Conservation (phyloP, 352 stramenopile genomes). For the Globisporangium ultimum region DNA sequence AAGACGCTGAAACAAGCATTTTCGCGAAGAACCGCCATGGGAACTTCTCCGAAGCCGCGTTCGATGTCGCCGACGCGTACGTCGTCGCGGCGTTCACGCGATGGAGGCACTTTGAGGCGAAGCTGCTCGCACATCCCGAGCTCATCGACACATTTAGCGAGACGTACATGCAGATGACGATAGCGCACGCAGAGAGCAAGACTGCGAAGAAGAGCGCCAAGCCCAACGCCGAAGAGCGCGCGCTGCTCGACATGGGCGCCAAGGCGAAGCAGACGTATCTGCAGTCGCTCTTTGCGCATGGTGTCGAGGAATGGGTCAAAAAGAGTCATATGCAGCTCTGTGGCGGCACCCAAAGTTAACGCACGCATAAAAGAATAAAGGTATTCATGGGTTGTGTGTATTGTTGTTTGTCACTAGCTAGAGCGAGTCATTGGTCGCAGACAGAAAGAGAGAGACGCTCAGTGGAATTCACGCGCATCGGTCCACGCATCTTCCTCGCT, state of each 20-base stretch:
- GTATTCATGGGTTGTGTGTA: not conserved
- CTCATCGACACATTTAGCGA: constrained; percentile 34
- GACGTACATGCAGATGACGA: constrained; percentile 39
- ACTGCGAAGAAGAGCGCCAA: constrained; percentile 22
- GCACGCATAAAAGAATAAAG: not conserved
- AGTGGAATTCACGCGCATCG: constrained; percentile 95
- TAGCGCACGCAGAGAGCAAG: constrained; percentile 9
- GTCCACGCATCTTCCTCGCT: constrained; percentile 92
- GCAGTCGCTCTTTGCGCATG: constrained; percentile 32
- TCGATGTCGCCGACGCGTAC: constrained; percentile 80
- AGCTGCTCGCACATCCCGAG: constrained; percentile 22
- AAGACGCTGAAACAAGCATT: not conserved
- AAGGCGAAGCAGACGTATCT: constrained; percentile 32
- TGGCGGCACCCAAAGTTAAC: not conserved
- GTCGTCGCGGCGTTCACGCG: constrained; percentile 72
- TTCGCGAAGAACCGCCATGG: constrained; percentile 28
- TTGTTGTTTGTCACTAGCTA: constrained; percentile 3
- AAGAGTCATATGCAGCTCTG: not conserved
- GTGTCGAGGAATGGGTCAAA: constrained; percentile 61
- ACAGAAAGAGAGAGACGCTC: constrained; percentile 22
- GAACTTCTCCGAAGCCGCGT: constrained; percentile 44
- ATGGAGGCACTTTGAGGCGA: constrained; percentile 45
- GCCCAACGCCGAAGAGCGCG: constrained; percentile 29
- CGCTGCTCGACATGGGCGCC: constrained; percentile 33
- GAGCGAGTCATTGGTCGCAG: not conserved